Evolutionary conservation across 805 yeast genomes (phyloP), one percentile per base, ranked within the genome.

Genomic region (Myxozyma sirexii): DNA sequence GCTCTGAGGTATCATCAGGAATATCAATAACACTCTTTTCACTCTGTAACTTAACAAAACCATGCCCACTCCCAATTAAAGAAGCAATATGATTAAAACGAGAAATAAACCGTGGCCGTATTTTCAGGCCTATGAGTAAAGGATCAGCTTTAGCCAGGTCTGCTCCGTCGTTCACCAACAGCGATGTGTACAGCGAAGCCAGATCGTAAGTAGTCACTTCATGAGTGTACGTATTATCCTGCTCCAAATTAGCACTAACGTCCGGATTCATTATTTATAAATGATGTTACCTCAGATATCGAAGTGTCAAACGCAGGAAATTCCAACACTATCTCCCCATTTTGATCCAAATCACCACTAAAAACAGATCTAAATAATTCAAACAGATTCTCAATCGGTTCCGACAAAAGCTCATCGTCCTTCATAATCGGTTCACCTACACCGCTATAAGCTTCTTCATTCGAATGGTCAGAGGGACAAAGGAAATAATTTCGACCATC

Each of bases 171-270:
- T 60, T 60, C 21, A 29, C 17, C 10, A 55, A 33, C n/a, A 61
- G 47, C 8, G 55, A 47, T 3, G 51, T 46, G 23, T 59, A 63
- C n/a, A 54, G 54, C n/a, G 50, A 50, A 5, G 62, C 57, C 7
- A 63, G n/a, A 38, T 63, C 67, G 37, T 55, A 62, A 7, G 63
- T 27, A 6, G 66, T 52, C 24, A 63, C 56, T 12, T 63, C 64
- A 13, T 57, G 52, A 21, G 48, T 44, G 33, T 54, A 62, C 8
- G 43, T 37, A 52, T 62, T 56, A 31, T 62, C 67, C 62, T 61
- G 26, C 3, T 21, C 12, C 26, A 12, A 4, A 29, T 51, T 44
- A 54, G 37, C 24, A 13, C 23, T n/a, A 2, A 23, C 19, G n/a
- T 5, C 10, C n/a, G 19, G 13, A 13, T n/a, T 17, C 1, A 33